These are phyloP conservation scores for Fusarium secorum DNA, from an alignment of 2,329 filamentous ascomycete species.

Conservation along the genomic window DNA sequence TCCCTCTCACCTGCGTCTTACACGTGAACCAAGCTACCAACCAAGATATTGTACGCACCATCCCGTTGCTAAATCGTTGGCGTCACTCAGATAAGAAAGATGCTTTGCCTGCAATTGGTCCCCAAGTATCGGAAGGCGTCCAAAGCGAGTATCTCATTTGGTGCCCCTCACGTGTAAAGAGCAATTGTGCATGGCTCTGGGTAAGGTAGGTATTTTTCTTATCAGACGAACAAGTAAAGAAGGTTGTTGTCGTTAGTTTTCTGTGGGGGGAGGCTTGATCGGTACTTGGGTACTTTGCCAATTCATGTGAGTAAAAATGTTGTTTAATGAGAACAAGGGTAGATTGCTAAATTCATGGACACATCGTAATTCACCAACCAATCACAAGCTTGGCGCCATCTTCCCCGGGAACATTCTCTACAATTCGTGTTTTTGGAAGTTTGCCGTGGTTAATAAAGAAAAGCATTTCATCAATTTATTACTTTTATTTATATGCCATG, in stretches of 20 bases:
- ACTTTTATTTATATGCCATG: not conserved
- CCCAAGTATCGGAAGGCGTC: constrained; percentile 1
- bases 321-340: constrained; percentile 33
- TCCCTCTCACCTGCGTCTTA: not conserved
- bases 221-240: constrained; percentile 8
- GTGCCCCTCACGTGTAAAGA: constrained; percentile 17
- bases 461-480: not conserved
- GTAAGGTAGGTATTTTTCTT: constrained; percentile 2
- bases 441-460: not conserved
- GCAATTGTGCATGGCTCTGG: not conserved
- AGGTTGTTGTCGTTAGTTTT: constrained; percentile 9
- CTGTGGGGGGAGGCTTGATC: constrained; percentile 30
- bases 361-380: constrained; percentile 10
- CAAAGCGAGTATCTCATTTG: not conserved
- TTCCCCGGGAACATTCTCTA: not conserved
- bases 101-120: constrained; percentile 4
- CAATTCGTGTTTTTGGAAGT: not conserved
- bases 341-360: constrained; percentile 33
- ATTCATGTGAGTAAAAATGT: constrained; percentile 36
- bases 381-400: not conserved
- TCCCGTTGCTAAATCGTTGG: constrained; percentile 21
- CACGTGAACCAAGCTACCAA: not conserved
- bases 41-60: constrained; percentile 3
- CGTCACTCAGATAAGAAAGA: constrained; percentile 26
- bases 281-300: constrained; percentile 10